Conservation (phyloP, 352 stramenopile genomes). For the Phytophthora palmivora region DNA sequence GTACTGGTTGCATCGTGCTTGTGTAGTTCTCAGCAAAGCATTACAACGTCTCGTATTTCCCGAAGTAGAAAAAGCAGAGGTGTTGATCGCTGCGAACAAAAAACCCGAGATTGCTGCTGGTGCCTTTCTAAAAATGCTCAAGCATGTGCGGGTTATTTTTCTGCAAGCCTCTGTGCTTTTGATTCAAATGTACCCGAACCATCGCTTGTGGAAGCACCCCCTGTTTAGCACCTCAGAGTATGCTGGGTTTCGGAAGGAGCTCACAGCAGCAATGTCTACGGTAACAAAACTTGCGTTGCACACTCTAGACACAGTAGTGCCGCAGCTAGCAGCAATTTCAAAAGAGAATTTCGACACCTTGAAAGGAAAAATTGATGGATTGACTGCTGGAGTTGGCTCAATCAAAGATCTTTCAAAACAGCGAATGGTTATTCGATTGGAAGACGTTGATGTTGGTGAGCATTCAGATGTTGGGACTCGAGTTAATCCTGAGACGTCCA, state of each 20-base stretch:
- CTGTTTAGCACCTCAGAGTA: neutral
- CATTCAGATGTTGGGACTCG: too few species aligned
- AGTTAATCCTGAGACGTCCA: constrained; percentile 1
- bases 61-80: neutral
- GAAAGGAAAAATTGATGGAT: neutral
- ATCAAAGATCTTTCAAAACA: too few species aligned
- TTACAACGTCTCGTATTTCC: neutral
- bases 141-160: constrained; percentile 6
- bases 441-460: too few species aligned
- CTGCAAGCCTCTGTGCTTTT: neutral
- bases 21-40: neutral
- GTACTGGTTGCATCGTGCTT: neutral
- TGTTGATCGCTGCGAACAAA: neutral
- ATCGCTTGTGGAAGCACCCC: constrained; percentile 6
- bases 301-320: too few species aligned
- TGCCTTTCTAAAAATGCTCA: constrained; percentile 5
- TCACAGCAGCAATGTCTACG: too few species aligned
- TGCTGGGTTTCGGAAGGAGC: too few species aligned
- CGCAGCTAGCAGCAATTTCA: too few species aligned
- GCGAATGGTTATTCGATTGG: too few species aligned
- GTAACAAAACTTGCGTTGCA: too few species aligned
- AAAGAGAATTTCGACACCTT: too few species aligned
- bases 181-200: neutral
- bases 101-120: too few species aligned
- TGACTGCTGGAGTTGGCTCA: neutral